Base-by-base conservation (phyloP, 1,284 basidiomycete genomes). In the Athelia psychrophila region DNA sequence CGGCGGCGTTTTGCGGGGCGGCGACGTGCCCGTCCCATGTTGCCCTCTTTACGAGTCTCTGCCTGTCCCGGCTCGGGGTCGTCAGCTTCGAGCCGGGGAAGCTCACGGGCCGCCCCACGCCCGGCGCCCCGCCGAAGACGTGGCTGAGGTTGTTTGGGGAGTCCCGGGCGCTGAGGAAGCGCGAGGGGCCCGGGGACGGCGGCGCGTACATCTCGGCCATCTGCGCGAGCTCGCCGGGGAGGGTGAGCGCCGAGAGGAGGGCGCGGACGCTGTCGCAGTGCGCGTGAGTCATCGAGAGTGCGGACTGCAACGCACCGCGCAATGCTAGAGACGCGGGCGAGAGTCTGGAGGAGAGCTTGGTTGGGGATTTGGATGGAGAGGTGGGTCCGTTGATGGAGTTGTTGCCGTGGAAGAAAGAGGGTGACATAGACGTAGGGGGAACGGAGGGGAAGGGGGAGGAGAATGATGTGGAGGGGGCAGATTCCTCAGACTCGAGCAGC, bases 121-220 rank as follows among this genome's bases (percentile, higher is more conserved):
- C 60, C 50, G 67, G 56, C 50, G 57, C n/a, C n/a, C n/a, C n/a
- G n/a, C n/a, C n/a, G n/a, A n/a, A 40, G 54, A 56, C 54, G 53
- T 56, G 47, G 44, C 53, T 44, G 62, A 23, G 64, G 51, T 47
- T 76, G 72, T 47, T 56, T 55, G 32, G 69, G 61, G 22, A n/a
- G n/a, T n/a, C n/a, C n/a, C n/a, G n/a, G n/a, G n/a, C n/a, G n/a
- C n/a, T 19, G 59, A 48, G 16, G 65, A 64, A 8, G 58, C 13
- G 57, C 42, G 33, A 44, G n/a, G 24, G 60, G 76, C 64, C n/a
- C 13, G 85, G 83, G 1, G 84, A 87, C 0, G 88, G 77, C 2
- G 90, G 90, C 0, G 87, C 87, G 64, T 92, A 92, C 89, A 92
- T 92, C 66, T 90, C 88, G 3, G 86, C 75, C 9, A 92, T 73